Evolutionary conservation across 192 early-diverging fungal species (phyloP), one percentile per base, ranked within the genome.

Genomic region (Chytriomyces confervae): DNA sequence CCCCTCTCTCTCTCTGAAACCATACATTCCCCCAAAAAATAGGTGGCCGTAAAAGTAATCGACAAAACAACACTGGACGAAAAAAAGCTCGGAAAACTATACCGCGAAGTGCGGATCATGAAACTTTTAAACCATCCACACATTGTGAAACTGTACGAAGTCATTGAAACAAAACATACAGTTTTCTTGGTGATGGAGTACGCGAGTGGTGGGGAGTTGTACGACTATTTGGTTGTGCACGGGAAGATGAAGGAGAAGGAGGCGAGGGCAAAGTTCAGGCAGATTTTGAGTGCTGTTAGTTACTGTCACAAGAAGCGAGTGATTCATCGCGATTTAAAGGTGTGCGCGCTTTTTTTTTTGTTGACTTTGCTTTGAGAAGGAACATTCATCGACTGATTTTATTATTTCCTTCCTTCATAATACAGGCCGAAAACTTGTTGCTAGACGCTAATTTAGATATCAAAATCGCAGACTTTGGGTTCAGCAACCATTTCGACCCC

Each of bases 101-200:
- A 91, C 77, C 85, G 90, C 53, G 90, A 90, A 85, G 87, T 91
- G 7, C 79, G 88, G 20, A 88, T 90, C 77, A 88, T 91, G 87
- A 90, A 91, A 78, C 82, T 94, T 8, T 89, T 94, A 51, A 84
- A 90, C 71, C 96, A 98, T 81, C 89, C 88, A n/a, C 93, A 95
- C 80, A 91, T 99, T 18, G 89, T 96, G 36, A 92, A 92, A 50
- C 87, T 99, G 20, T 90, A 93, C 82, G 91, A 93, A 74, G 94
- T 96, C 77, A 92, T 98, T 71, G 94, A 98, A 89, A 94, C 94
- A 46, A 89, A 92, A 61, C 83, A 91, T 62, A 93, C 93, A 71
- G 89, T 99, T 20, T 97, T 94, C 81, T 87, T 99, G 76, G 91
- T 98, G 48, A 97, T 99, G 95, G 97, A 99, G 81, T 90, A 94